Conservation (phyloP, 73 alveolate genomes). For the Effrenium voratum region DNA sequence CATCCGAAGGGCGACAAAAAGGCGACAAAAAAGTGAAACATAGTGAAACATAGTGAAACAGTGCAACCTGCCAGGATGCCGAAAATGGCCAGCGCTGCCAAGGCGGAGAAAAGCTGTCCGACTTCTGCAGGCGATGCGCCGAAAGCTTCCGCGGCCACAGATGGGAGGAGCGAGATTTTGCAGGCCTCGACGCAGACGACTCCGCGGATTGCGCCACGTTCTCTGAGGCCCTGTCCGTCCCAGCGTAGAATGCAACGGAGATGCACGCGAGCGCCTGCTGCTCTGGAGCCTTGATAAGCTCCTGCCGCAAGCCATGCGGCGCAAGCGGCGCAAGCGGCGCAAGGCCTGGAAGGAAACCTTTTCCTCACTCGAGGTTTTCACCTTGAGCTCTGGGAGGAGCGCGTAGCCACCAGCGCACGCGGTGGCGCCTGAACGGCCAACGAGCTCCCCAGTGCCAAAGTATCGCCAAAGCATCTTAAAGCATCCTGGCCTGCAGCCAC, state of each 20-base stretch:
- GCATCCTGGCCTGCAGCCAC: conserved; percentile 62
- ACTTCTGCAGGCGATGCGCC: conserved; percentile 71
- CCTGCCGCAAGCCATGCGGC: no score
- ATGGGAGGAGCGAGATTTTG: conserved; percentile 60
- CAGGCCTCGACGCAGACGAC: conserved; percentile 1
- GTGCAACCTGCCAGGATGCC: no score
- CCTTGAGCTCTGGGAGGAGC: conserved; percentile 55
- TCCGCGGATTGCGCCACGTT: not conserved
- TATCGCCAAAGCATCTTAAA: no score
- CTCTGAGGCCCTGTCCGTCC: no score
- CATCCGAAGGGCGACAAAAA: no score
- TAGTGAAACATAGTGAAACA: no score
- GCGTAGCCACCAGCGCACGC: conserved; percentile 63
- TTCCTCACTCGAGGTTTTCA: not conserved
- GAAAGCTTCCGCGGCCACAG: conserved; percentile 51
- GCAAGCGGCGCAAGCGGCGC: not conserved
- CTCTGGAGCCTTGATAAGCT: conserved; percentile 50
- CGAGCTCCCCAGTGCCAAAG: not conserved
- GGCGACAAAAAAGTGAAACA: no score
- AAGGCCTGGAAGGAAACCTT: conserved; percentile 41
- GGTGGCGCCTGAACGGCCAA: conserved; percentile 27
- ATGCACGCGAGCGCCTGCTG: conserved; percentile 69
- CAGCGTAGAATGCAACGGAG: conserved; percentile 82
- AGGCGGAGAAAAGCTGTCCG: conserved; percentile 38
- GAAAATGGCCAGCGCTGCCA: conserved; percentile 64